Base-by-base conservation (phyloP, 805 yeast genomes). In the Danielozyma ontarioensis region DNA sequence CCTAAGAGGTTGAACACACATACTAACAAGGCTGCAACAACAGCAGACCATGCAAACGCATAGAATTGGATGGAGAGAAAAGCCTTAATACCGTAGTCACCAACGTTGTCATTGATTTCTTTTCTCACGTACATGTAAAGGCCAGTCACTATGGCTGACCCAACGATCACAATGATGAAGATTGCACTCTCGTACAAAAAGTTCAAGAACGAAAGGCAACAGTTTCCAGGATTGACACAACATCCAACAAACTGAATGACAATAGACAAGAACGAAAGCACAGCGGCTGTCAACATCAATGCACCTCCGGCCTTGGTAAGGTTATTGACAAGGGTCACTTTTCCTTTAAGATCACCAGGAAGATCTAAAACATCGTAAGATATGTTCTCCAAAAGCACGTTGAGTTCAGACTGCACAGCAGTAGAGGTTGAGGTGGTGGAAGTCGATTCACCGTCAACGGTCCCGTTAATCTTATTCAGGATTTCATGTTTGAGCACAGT, bases 11-110 rank as follows among this genome's bases (percentile, higher is more conserved):
- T 54, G 41, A 64, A 47, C 13, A 60, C 25, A 13, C 55, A 36
- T 18, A 61, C 49, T 8, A 61, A 37, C n/a, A 57, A 43, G 7
- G 62, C 53, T 6, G 77, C 76, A 12, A 55, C 80, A 2, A 68
- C 72, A 1, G 79, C 69, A 11, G 76, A 76, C 93, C 90, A 84
- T 6, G 76, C 59, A 29, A 80, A 56, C 2, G 77, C 87, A 33
- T 76, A 70, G 44, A 72, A 80, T 32, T 59, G 55, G 13, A 61
- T 58, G 22, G 76, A 72, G 32, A 84, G 48, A 24, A 53, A 51
- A 2, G 85, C 73, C 25, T 56, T 52, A 30, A 80, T 68, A 12
- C 94, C 94, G 45, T 64, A 78, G 2, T 53, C 51, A 2, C 48
- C 52, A 10, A 58, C 56, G 22, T 62, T 59, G 22, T 74, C 58